phyloP scores from a whole-genome alignment of 176 grass and related monocot species.

The Phoenix dactylifera region DNA sequence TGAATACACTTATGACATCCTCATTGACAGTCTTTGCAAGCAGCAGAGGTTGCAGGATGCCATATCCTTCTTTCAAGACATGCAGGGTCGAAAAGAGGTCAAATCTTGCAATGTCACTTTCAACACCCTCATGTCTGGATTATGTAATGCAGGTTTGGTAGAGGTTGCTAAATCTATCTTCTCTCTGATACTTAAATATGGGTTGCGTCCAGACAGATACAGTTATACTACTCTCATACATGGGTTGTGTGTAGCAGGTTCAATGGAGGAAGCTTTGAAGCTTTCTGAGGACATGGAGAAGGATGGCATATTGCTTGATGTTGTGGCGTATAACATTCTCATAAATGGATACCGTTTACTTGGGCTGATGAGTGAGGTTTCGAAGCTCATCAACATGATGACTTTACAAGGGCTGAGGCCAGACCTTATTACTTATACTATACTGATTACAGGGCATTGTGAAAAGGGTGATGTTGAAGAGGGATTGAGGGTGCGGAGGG shows the following conservation, averaged over 20 bases:
- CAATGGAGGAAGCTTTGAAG: conserved; percentile 47
- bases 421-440: conserved; percentile 80
- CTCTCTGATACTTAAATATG: conserved; percentile 73
- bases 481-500: conserved; percentile 68
- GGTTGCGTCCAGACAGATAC: conserved; percentile 47
- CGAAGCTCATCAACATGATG: conserved; percentile 59
- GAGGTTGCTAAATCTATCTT: conserved; percentile 51
- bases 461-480: conserved; percentile 71
- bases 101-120: conserved; percentile 54
- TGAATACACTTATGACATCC: conserved; percentile 47
- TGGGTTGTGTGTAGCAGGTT: conserved; percentile 52
- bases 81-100: conserved; percentile 38
- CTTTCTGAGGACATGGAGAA: conserved; percentile 37
- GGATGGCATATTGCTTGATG: conserved; percentile 43
- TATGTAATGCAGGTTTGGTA: conserved; percentile 46
- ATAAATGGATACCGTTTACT: conserved; percentile 65
- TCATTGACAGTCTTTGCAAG: conserved; percentile 80
- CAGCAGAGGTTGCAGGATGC: conserved; percentile 58
- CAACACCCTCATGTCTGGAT: conserved; percentile 59
- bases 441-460: conserved; percentile 60
- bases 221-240: conserved; percentile 76
- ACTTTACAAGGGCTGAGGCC: conserved; percentile 53
- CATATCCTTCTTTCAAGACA: conserved; percentile 60
- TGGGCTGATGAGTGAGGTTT: conserved; percentile 49
- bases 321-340: conserved; percentile 68